Conservation (phyloP, 2,329 filamentous ascomycete genomes). For the Aspergillus ochraceoroseus region DNA sequence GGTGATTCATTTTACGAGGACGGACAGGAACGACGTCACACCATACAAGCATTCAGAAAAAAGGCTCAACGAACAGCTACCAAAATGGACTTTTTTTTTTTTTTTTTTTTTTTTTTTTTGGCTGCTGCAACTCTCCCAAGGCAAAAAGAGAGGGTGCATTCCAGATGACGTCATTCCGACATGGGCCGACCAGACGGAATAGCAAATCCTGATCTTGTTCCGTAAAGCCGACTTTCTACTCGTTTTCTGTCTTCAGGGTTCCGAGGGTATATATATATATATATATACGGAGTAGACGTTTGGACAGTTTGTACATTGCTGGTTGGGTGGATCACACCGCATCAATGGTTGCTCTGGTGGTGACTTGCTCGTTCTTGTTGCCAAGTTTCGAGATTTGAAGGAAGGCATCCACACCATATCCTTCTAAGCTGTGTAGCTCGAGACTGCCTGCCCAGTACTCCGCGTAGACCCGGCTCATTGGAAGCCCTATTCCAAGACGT, state of each 20-base stretch:
- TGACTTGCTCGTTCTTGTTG: conserved; percentile 96
- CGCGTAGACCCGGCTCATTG: conserved; percentile 88
- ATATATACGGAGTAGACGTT: too few species aligned
- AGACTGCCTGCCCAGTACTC: conserved; percentile 97
- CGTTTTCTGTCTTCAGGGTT: too few species aligned
- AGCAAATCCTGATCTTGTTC: not conserved
- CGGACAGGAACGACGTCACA: conserved; percentile 22
- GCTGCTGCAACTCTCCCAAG: not conserved
- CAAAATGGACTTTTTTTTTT: too few species aligned
- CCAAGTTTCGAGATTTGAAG: conserved; percentile 93
- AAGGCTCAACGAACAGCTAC: conserved; percentile 1
- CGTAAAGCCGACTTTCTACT: too few species aligned
- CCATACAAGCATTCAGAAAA: not conserved
- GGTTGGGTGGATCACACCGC: conserved; percentile 51
- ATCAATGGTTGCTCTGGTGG: conserved; percentile 70
- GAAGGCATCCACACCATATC: conserved; percentile 93
- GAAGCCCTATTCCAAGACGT: conserved; percentile 84
- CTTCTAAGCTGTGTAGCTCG: conserved; percentile 86
- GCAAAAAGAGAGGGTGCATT: not conserved
- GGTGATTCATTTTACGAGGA: conserved; percentile 23
- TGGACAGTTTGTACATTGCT: too few species aligned
- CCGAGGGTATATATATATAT: conserved; percentile 1
- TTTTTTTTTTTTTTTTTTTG: too few species aligned
- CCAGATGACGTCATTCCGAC: conserved; percentile 21
- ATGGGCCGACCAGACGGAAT: conserved; percentile 1